These are phyloP conservation scores for Nicotiana tomentosiformis DNA, from an alignment of 257 asterid species.

Conservation along the genomic window DNA sequence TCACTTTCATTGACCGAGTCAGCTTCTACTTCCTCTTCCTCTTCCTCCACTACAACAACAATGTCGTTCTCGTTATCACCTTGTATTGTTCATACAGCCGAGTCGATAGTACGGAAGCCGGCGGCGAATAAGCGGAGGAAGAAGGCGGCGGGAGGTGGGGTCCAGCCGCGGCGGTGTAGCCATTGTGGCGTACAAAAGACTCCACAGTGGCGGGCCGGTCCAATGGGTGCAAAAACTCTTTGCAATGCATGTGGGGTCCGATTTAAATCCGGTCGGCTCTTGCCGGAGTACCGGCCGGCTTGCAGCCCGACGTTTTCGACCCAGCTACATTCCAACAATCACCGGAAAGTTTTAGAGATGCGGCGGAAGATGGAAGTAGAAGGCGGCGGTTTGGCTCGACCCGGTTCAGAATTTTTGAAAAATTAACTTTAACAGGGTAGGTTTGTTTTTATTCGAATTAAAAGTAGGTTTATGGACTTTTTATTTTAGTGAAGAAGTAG, in stretches of 20 bases:
- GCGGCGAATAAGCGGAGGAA: conserved; percentile 22
- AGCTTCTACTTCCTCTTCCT: neutral
- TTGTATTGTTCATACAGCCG: conserved; percentile 16
- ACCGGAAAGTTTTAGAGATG: conserved; percentile 37
- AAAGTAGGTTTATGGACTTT: too few species aligned
- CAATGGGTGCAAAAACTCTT: conserved; percentile 33
- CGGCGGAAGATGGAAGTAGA: conserved; percentile 26
- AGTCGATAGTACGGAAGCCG: conserved; percentile 6
- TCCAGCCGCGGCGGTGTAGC: conserved; percentile 22
- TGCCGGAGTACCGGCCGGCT: conserved; percentile 40
- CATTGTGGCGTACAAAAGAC: conserved; percentile 35
- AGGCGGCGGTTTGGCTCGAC: conserved; percentile 10
- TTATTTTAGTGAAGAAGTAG: too few species aligned
- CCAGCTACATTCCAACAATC: conserved; percentile 30
- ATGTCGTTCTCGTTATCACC: neutral
- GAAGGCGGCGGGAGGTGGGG: conserved; percentile 14
- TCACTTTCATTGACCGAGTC: neutral
- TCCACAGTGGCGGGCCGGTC: conserved; percentile 39
- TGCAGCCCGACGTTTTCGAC: conserved; percentile 35
- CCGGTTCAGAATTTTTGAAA: conserved; percentile 20
- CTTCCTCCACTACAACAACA: neutral
- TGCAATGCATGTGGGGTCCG: conserved; percentile 47
- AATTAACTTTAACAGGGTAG: neutral
- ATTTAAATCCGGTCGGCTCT: conserved; percentile 33
- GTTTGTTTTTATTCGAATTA: neutral